These are phyloP conservation scores for Candida palmyrensis DNA, from an alignment of 805 yeast species.

Conservation along the genomic window DNA sequence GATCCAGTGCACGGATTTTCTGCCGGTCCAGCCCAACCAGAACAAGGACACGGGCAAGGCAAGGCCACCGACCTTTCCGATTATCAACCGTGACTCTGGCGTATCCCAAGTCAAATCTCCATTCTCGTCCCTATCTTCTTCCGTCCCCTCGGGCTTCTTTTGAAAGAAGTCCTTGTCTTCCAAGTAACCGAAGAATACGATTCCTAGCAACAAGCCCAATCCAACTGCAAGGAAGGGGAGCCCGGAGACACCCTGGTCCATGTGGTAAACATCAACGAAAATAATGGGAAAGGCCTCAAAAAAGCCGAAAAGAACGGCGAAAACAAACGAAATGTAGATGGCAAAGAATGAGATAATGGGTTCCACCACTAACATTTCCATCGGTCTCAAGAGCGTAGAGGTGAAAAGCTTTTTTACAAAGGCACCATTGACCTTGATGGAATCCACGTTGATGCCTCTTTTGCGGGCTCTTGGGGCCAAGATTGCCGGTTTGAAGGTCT, in stretches of 20 bases:
- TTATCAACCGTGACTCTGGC: constrained; percentile 57
- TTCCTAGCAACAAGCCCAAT: constrained; percentile 57
- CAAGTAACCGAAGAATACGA: constrained; percentile 42
- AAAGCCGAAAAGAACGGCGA: constrained; percentile 75
- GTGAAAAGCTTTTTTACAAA: constrained; percentile 43
- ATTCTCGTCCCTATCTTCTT: constrained; percentile 48
- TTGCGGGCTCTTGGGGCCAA: constrained; percentile 54
- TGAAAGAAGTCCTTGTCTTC: constrained; percentile 50
- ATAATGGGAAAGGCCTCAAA: constrained; percentile 77
- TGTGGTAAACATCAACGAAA: constrained; percentile 57
- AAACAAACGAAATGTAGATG: constrained; percentile 65
- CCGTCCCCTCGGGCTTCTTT: constrained; percentile 57
- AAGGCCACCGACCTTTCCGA: constrained; percentile 64
- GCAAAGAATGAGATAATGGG: constrained; percentile 72
- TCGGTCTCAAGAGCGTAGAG: constrained; percentile 55
- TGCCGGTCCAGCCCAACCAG: constrained; percentile 81
- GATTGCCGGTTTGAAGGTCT: constrained; percentile 70
- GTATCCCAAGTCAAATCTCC: constrained; percentile 51
- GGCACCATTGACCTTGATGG: constrained; percentile 27
- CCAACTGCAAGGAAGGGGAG: constrained; percentile 71
- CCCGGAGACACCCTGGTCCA: constrained; percentile 61
- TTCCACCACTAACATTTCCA: constrained; percentile 64
- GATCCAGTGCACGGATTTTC: constrained; percentile 63
- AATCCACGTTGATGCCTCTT: constrained; percentile 48
- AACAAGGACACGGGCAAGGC: constrained; percentile 64